Conservation (phyloP, 768 basidiomycete genomes). For the Boletus vermiculosoides region DNA sequence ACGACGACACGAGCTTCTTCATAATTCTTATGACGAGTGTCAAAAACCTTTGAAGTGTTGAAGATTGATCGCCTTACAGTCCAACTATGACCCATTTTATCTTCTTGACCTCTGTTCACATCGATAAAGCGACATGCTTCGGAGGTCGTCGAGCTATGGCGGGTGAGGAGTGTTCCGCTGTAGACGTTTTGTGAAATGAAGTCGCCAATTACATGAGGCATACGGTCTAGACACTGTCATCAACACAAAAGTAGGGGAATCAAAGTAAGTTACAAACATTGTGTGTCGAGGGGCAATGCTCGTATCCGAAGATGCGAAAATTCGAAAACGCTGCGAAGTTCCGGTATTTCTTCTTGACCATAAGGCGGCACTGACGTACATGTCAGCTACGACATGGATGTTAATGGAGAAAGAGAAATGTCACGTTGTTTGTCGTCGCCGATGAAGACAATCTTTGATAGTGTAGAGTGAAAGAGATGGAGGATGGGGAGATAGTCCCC, state of each 20-base stretch:
- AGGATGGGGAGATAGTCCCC: conserved; percentile 41
- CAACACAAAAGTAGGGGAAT: not conserved
- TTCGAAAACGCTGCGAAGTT: conserved; percentile 77
- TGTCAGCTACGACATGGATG: not conserved
- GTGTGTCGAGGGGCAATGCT: conserved; percentile 60
- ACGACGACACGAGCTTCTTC: conserved; percentile 53
- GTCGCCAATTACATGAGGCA: conserved; percentile 72
- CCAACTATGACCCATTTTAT: conserved; percentile 34
- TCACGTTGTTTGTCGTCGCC: conserved; percentile 41
- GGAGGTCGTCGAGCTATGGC: conserved; percentile 42
- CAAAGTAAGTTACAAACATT: conserved; percentile 50
- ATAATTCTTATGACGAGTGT: conserved; percentile 49
- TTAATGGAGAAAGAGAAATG: not conserved
- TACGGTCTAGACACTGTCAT: conserved; percentile 54
- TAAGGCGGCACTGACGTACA: conserved; percentile 64
- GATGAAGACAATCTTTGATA: conserved; percentile 39
- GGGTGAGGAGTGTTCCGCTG: conserved; percentile 52
- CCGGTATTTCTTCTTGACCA: conserved; percentile 66
- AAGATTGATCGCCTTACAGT: conserved; percentile 18
- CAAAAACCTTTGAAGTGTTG: not conserved
- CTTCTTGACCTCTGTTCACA: conserved; percentile 34
- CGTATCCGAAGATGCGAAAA: conserved; percentile 50
- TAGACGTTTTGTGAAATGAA: conserved; percentile 72
- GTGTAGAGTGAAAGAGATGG: conserved; percentile 21
- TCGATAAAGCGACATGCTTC: conserved; percentile 41